These are phyloP conservation scores for Trichoderma cornu-damae DNA, from an alignment of 2,329 filamentous ascomycete species.

Conservation along the genomic window DNA sequence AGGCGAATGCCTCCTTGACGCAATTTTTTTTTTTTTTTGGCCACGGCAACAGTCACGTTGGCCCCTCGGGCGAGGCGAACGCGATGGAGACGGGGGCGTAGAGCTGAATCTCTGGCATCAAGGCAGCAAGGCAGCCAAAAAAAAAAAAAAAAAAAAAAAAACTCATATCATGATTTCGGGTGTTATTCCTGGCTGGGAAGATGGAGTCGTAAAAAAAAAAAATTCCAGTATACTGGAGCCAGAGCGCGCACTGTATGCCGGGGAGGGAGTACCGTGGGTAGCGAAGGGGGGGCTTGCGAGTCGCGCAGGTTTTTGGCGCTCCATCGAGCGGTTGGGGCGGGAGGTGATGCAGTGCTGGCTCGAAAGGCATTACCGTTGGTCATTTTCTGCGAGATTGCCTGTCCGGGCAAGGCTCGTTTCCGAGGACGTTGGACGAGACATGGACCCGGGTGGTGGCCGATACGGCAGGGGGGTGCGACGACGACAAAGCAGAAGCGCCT, in stretches of 20 bases:
- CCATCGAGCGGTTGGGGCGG: conserved; percentile 17
- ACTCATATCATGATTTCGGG: conserved; percentile 14
- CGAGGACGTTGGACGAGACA: background rate
- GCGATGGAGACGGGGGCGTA: conserved; percentile 3
- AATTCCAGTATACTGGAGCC: too few relatives aligned
- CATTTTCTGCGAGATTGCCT: conserved; percentile 22
- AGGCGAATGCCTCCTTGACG: too few relatives aligned
- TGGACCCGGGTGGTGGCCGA: conserved; percentile 1
- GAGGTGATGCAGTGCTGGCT: conserved; percentile 12
- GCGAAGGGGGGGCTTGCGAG: conserved; percentile 15
- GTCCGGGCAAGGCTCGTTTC: conserved; percentile 19
- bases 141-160: background rate
- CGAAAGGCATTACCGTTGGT: conserved; percentile 11
- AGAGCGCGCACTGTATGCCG: background rate
- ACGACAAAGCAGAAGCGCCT: background rate
- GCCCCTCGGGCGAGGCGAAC: background rate
- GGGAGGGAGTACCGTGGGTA: background rate
- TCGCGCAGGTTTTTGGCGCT: conserved; percentile 4
- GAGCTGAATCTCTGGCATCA: conserved; percentile 11
- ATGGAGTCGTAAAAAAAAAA: too few relatives aligned
- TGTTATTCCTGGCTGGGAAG: conserved; percentile 12
- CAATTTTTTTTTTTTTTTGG: background rate
- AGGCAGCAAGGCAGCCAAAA: background rate
- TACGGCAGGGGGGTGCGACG: background rate
- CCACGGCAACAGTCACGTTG: background rate